Evolutionary conservation across 805 yeast genomes (phyloP), one percentile per base, ranked within the genome.

Genomic region (Zygosaccharomyces rouxii): DNA sequence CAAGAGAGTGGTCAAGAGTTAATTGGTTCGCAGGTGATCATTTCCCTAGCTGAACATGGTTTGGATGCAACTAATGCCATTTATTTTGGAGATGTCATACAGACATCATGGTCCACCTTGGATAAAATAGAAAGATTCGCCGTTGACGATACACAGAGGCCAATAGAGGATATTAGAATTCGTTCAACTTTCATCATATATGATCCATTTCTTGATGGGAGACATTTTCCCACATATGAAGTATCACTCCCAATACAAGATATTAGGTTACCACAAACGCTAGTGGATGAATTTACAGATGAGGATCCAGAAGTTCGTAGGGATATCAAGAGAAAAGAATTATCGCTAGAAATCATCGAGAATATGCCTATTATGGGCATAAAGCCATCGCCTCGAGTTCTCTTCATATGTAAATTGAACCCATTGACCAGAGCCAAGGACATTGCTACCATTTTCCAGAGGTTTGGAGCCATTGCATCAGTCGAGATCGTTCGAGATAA

Each of bases 381-480:
- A 21, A 73, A 74, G 52, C 89, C 89, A 0, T 73, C 80, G 45
- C 88, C 84, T 47, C 73, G 71, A 38, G 81, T 80, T 3, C 60
- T 83, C 13, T 84, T 83, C 55, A 75, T 83, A 3, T 82, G 88
- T 57, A 79, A 79, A 53, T 62, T 83, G 54, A 83, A 84, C 54
- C 79, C 84, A 0, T 63, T 82, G 1, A 83, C 89, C 3, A 67
- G 68, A n/a, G 78, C 72, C 22, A 79, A 76, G 4, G 86, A 84
- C 43, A 59, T 83, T 23, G 67, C 70, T 35, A 61, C 75, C 28
- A 78, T 83, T 11, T 84, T 84, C 57, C 69, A 77, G n/a, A 68
- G 85, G 44, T 83, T 82, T 66, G 89, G 89, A 1, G 53, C 63
- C 5, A 76, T 83, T 16, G 49, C 56, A 1, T 71, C 78, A 1